Evolutionary conservation across 306 rosid species (phyloP).

Genomic region (Ceratonia siliqua): DNA sequence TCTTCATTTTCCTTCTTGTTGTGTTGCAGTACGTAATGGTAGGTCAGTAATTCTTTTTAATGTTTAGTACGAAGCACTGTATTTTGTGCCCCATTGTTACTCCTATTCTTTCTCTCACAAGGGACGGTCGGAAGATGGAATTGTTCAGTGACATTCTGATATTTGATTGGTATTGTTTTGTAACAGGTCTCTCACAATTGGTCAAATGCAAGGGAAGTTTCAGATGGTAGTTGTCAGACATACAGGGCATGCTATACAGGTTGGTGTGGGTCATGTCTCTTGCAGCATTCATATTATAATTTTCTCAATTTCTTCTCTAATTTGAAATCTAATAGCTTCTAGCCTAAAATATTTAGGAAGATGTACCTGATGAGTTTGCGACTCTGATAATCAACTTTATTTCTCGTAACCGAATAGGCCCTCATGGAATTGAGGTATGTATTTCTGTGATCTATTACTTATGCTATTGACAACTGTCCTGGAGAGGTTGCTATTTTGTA

Average conservation of each 20-base stretch:
- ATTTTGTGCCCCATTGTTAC: slow-evolving; percentile 2
- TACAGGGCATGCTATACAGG: slow-evolving; percentile 98
- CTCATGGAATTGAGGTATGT: slow-evolving; percentile 86
- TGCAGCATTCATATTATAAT: not conserved
- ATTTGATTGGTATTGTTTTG: slow-evolving; percentile 32
- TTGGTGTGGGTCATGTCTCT: slow-evolving; percentile 26
- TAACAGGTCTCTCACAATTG: slow-evolving; percentile 87
- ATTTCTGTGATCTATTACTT: slow-evolving; percentile 19
- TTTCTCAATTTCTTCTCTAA: slow-evolving; percentile 15
- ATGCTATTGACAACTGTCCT: not conserved
- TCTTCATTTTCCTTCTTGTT: not conserved
- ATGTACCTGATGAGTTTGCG: slow-evolving; percentile 90
- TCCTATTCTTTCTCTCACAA: not conserved
- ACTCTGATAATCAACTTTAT: slow-evolving; percentile 66
- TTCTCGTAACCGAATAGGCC: slow-evolving; percentile 82
- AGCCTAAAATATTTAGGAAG: slow-evolving; percentile 64
- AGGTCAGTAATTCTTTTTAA: not conserved
- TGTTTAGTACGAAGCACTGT: slow-evolving; percentile 6
- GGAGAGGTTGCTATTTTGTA: slow-evolving; percentile 12
- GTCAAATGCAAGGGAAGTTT: slow-evolving; percentile 99
- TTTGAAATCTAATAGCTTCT: slow-evolving; percentile 26
- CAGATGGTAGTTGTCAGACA: slow-evolving; percentile 89
- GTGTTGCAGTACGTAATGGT: slow-evolving; percentile 8
- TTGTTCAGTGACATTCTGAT: slow-evolving; percentile 31
- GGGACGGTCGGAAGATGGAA: slow-evolving; percentile 9